Conservation (phyloP, 1,139 yeast genomes). For the Geotrichum aggregatum region DNA sequence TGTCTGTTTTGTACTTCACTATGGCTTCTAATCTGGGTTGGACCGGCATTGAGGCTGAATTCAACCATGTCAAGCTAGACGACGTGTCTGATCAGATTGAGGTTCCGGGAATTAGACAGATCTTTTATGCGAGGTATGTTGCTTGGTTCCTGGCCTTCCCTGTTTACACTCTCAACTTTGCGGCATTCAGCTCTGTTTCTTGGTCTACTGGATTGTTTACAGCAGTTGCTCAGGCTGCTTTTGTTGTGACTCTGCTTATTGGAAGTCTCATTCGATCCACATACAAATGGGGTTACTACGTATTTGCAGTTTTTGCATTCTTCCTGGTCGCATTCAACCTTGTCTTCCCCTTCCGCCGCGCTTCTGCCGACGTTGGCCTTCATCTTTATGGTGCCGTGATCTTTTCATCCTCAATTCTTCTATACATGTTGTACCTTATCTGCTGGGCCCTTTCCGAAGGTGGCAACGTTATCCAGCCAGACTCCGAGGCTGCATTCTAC, state of each 20-base stretch:
- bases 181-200: constrained; percentile 45
- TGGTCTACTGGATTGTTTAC: constrained; percentile 42
- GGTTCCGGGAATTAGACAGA: constrained; percentile 51
- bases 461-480: constrained; percentile 62
- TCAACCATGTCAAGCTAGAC: constrained; percentile 47
- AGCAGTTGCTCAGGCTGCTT: constrained; percentile 47
- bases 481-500: constrained; percentile 62
- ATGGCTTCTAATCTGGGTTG: constrained; percentile 67
- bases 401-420: constrained; percentile 30
- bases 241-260: constrained; percentile 51
- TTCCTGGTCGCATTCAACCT: constrained; percentile 29
- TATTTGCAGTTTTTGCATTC: constrained; percentile 39
- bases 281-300: constrained; percentile 66
- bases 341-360: constrained; percentile 24
- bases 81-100: constrained; percentile 26
- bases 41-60: constrained; percentile 52
- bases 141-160: constrained; percentile 69
- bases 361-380: constrained; percentile 21
- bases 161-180: constrained; percentile 47
- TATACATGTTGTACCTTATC: constrained; percentile 51
- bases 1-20: constrained; percentile 56
- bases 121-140: constrained; percentile 60
- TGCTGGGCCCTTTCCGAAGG: constrained; percentile 65
- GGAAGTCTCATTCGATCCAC: constrained; percentile 53
- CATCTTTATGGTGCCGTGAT: constrained; percentile 21